phyloP scores from a whole-genome alignment of 441 rosid species.

The Erodium texanum region DNA sequence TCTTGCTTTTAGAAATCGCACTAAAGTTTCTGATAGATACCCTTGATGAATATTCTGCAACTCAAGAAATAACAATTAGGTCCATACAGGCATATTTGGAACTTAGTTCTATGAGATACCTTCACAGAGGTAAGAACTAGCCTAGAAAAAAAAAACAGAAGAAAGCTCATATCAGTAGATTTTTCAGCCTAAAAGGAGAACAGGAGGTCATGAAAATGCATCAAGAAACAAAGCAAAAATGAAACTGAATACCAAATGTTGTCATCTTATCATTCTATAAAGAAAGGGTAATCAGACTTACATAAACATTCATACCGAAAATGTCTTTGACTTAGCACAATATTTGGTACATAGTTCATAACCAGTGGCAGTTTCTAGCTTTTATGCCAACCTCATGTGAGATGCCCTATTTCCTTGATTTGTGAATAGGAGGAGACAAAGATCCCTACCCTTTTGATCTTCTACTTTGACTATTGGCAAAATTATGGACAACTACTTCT shows the following conservation, averaged over 20 bases:
- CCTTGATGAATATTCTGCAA: slow-evolving; percentile 84
- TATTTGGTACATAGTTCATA: background rate
- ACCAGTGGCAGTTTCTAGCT: background rate
- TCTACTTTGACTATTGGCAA: too few species aligned
- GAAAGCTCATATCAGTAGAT: background rate
- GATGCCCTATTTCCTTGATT: background rate
- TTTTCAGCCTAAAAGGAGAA: background rate
- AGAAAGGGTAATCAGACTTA: background rate
- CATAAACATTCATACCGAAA: background rate
- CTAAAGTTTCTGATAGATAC: slow-evolving; percentile 51
- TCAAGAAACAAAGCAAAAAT: background rate
- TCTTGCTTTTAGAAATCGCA: slow-evolving; percentile 82
- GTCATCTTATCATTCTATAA: background rate
- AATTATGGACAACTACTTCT: too few species aligned
- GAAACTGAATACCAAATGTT: background rate
- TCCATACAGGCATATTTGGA: background rate
- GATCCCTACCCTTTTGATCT: too few species aligned
- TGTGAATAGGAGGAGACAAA: background rate
- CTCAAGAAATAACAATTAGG: slow-evolving; percentile 13
- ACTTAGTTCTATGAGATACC: background rate
- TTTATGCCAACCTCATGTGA: background rate
- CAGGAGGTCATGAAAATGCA: background rate
- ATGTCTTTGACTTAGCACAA: background rate
- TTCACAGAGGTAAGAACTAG: background rate
- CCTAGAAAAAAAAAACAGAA: background rate